Base-by-base conservation (phyloP, 2,329 filamentous ascomycete genomes). In the Macrophomina pseudophaseolina region DNA sequence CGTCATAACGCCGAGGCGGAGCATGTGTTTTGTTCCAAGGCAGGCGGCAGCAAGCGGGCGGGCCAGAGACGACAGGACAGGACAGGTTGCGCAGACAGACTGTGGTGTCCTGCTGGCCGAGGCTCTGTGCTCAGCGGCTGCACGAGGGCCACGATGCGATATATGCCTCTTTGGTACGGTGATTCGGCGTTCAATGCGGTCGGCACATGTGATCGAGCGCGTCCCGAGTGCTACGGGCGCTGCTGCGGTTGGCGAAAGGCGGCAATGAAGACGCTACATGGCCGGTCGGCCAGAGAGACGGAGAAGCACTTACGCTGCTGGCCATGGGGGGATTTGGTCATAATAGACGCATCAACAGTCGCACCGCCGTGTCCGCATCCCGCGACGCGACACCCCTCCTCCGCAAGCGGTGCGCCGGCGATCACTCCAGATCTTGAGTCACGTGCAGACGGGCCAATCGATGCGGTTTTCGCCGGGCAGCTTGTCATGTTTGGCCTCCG, bases 1-100 rank as follows among this genome's bases (percentile, higher is more conserved):
- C 56, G 56, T 63, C 65, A 66, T 66, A 38, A 59, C 65, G 65
- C 65, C 65, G 65, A 63, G 58, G 65, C 48, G 30, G 38, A 52
- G 30, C 65, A 33, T 35, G 64, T 51, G 46, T 64, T 44, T 52
- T 23, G 60, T 44, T 38, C 49, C 30, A 35, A 18, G 48, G 35
- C 35, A 33, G 60, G 49, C 60, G 49, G 60, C 48, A 53, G 48
- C 60, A 33, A 42, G 48, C 60, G 60, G 33, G 35, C 28, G 48
- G 5, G 49, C 32, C 35, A 23, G 28, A 23, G 44, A 12, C 60
- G 44, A 64, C 60, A 53, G 60, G 18, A 44, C 60, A 64, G 60
- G 18, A 44, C 60, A 64, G 60, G 35, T 63, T 40, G 44, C 33
- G 46, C 44, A 33, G 44, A 18, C 44, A 8, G n/a, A 49, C 11